Evolutionary conservation across 2,329 filamentous ascomycete species (phyloP).

Genomic region (Blastomyces parvus): DNA sequence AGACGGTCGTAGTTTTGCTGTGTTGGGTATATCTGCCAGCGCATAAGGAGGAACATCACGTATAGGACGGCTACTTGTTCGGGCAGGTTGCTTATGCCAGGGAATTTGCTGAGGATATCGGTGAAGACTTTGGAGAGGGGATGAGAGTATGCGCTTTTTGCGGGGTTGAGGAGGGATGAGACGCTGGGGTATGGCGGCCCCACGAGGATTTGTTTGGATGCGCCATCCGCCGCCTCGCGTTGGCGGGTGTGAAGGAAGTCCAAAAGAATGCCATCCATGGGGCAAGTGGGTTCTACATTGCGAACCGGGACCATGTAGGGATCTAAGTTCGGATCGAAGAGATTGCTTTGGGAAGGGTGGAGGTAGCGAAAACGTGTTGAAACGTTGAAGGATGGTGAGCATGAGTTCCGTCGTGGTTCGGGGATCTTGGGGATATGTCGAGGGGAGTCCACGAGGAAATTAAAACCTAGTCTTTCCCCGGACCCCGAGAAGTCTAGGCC

Average conservation of each 20-base stretch:
- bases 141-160: conserved; percentile 54
- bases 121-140: conserved; percentile 77
- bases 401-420: conserved; percentile 29
- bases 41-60: conserved; percentile 77
- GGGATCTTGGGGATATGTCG: conserved; percentile 47
- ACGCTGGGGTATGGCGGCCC: conserved; percentile 74
- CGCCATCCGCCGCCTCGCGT: conserved; percentile 56
- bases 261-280: conserved; percentile 67
- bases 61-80: conserved; percentile 76
- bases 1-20: conserved; percentile 69
- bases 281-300: conserved; percentile 61
- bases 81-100: conserved; percentile 65
- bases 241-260: conserved; percentile 65
- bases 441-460: conserved; percentile 57
- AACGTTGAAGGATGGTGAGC: conserved; percentile 19
- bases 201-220: conserved; percentile 54
- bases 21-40: conserved; percentile 74
- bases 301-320: conserved; percentile 36
- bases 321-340: conserved; percentile 12
- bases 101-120: conserved; percentile 76
- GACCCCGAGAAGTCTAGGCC: conserved; percentile 49
- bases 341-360: not conserved
- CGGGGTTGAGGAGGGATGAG: conserved; percentile 65
- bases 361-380: conserved; percentile 21
- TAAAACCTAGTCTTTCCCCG: conserved; percentile 59